Evolutionary conservation across 768 basidiomycete species (phyloP).

Genomic region (Dioszegia aurantiaca): DNA sequence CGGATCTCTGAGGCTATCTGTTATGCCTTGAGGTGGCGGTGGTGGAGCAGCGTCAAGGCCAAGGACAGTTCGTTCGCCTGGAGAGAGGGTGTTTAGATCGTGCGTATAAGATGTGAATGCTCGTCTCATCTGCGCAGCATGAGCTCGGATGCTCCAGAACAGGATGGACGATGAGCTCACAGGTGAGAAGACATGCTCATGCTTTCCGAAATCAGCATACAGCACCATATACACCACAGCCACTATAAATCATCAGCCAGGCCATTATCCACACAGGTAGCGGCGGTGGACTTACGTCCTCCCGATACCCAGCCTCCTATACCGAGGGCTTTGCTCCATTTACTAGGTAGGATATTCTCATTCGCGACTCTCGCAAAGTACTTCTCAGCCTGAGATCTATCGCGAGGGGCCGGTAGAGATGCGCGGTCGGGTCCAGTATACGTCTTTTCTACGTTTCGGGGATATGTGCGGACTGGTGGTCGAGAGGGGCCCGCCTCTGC

Average conservation of each 20-base stretch:
- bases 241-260: constrained; percentile 15
- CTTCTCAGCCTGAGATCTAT: constrained; percentile 28
- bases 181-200: constrained; percentile 45
- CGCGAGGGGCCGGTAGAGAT: constrained; percentile 17
- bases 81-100: constrained; percentile 25
- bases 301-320: constrained; percentile 37
- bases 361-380: constrained; percentile 32
- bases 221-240: constrained; percentile 38
- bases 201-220: constrained; percentile 38
- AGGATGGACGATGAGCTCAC: constrained; percentile 24
- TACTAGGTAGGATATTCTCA: constrained; percentile 28
- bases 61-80: constrained; percentile 23
- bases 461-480: neutral
- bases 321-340: constrained; percentile 28
- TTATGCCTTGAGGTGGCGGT: neutral
- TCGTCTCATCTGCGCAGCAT: constrained; percentile 18
- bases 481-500: constrained; percentile 15
- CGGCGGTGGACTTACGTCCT: constrained; percentile 29
- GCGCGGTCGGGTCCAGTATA: constrained; percentile 34
- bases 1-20: constrained; percentile 6
- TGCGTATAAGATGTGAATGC: constrained; percentile 13
- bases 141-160: neutral
- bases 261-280: neutral
- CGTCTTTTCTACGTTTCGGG: constrained; percentile 17
- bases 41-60: constrained; percentile 19